A percentile compares a stretch with the other conserved stretches of the same genome.
Evolutionary conservation across 148 eudicot species (phyloP).

Genomic region (Arctostaphylos glauca): DNA sequence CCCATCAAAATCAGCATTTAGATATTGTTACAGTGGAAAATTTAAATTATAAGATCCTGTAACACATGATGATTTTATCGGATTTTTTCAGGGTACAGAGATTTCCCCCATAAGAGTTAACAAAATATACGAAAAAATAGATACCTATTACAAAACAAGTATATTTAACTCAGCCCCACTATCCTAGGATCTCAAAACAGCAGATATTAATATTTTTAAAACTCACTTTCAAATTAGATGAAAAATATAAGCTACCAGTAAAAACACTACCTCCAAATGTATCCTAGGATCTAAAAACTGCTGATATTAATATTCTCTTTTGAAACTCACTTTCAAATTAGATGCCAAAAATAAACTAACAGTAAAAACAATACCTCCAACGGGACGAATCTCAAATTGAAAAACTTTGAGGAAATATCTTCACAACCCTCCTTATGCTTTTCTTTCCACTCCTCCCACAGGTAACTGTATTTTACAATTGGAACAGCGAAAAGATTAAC

Average conservation of each 20-base stretch:
- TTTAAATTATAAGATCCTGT: neutral
- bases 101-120: neutral
- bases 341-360: neutral
- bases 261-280: too few relatives aligned
- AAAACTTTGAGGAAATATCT: slow-evolving; percentile 49
- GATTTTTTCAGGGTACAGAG: neutral
- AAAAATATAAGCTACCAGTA: slow-evolving; percentile 6
- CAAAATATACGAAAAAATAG: neutral
- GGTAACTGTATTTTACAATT: slow-evolving; percentile 54
- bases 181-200: neutral
- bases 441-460: slow-evolving; percentile 97
- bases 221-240: neutral
- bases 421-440: slow-evolving; percentile 64
- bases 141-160: neutral
- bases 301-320: neutral
- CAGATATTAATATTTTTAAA: neutral
- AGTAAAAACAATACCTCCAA: slow-evolving; percentile 62
- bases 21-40: neutral
- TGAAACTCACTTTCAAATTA: neutral
- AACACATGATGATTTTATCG: neutral
- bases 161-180: neutral
- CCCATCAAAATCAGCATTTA: neutral
- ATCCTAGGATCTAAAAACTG: neutral
- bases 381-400: slow-evolving; percentile 62
- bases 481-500: slow-evolving; percentile 10